Conservation (phyloP, 345 rosid species). For the Carallia brachiata region DNA sequence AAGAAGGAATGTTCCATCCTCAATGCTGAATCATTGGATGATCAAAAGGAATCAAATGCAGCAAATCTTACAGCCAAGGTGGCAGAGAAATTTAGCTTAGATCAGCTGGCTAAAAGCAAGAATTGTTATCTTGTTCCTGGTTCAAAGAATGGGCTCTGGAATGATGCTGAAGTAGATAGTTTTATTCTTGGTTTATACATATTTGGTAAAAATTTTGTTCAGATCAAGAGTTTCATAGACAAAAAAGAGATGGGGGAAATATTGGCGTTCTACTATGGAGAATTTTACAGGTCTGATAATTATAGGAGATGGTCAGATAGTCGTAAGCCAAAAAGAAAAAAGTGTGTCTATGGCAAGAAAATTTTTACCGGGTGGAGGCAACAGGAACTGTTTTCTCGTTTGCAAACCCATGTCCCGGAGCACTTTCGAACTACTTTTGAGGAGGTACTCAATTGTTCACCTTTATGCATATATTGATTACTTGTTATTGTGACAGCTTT, state of each 20-base stretch:
- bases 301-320: constrained; percentile 59
- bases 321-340: constrained; percentile 44
- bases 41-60: constrained; percentile 31
- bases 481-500: too few relatives aligned
- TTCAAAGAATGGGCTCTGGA: constrained; percentile 34
- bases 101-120: constrained; percentile 8
- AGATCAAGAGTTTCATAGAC: constrained; percentile 44
- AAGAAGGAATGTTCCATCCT: constrained; percentile 33
- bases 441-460: constrained; percentile 36
- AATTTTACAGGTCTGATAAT: constrained; percentile 47
- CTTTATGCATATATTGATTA: too few relatives aligned
- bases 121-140: constrained; percentile 37
- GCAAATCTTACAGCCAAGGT: constrained; percentile 22
- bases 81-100: constrained; percentile 15
- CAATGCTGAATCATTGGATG: constrained; percentile 21
- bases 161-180: constrained; percentile 40
- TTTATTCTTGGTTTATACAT: constrained; percentile 64
- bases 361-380: constrained; percentile 75
- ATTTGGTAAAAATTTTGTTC: constrained; percentile 54
- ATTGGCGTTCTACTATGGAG: constrained; percentile 55
- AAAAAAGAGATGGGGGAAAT: constrained; percentile 51
- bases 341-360: constrained; percentile 49
- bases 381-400: constrained; percentile 57
- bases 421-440: constrained; percentile 32
- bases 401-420: constrained; percentile 46